A percentile compares a stretch with the other conserved stretches of the same genome.
phyloP scores from a whole-genome alignment of 1,139 yeast species.

The Candida labiduridarum region DNA sequence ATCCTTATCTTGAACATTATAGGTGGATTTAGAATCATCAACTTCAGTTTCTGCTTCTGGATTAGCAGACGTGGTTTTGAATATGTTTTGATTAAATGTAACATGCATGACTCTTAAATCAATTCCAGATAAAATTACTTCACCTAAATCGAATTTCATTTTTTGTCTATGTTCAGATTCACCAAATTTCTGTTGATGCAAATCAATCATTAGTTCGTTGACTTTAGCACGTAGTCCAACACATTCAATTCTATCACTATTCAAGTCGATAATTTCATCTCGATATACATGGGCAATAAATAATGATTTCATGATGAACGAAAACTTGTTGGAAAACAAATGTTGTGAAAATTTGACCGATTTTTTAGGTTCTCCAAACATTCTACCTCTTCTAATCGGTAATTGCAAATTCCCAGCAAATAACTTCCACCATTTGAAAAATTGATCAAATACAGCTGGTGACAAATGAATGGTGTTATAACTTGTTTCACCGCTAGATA shows the following conservation, averaged over 20 bases:
- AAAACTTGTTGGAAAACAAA: constrained; percentile 43
- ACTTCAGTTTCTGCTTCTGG: background rate
- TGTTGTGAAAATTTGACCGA: constrained; percentile 47
- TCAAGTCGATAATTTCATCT: constrained; percentile 24
- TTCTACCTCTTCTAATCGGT: constrained; percentile 41
- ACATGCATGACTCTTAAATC: constrained; percentile 43
- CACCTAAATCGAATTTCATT: constrained; percentile 51
- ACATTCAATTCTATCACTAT: constrained; percentile 34
- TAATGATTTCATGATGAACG: constrained; percentile 40
- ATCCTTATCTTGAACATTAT: constrained; percentile 37
- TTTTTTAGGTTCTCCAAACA: constrained; percentile 41
- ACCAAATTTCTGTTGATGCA: constrained; percentile 38
- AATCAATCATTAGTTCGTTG: constrained; percentile 42
- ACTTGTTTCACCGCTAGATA: constrained; percentile 47
- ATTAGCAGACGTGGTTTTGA: constrained; percentile 13
- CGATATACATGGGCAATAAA: constrained; percentile 46
- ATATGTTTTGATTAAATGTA: constrained; percentile 32
- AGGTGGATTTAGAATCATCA: constrained; percentile 20
- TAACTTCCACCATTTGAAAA: constrained; percentile 49
- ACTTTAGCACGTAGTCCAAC: constrained; percentile 46
- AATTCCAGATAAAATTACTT: constrained; percentile 41
- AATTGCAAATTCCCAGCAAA: constrained; percentile 46
- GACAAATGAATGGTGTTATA: constrained; percentile 47
- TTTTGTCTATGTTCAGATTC: constrained; percentile 32
- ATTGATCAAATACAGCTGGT: constrained; percentile 42